Conservation (phyloP, 345 rosid species). For the Eucalyptus melliodora region DNA sequence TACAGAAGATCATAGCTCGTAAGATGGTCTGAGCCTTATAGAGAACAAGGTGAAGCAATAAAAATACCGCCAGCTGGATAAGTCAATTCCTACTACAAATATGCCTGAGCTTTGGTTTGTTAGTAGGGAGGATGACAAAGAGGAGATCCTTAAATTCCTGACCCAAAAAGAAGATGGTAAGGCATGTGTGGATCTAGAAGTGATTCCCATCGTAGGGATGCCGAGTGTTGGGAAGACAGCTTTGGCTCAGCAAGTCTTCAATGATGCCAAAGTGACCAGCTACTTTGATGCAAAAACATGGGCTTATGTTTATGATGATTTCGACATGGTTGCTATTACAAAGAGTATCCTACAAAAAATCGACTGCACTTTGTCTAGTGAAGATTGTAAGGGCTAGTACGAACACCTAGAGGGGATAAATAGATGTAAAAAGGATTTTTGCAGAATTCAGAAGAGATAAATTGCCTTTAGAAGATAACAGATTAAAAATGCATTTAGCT, state of each 20-base stretch:
- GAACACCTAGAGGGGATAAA: too few species aligned
- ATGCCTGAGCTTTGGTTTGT: not conserved
- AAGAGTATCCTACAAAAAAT: not conserved
- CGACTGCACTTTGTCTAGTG: not conserved
- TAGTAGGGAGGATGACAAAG: not conserved
- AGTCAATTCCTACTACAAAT: too few species aligned
- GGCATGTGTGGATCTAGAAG: not conserved
- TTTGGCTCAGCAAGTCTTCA: not conserved
- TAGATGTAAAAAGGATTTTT: too few species aligned
- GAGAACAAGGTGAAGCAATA: too few species aligned
- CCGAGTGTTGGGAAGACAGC: conserved; percentile 6
- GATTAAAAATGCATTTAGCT: too few species aligned
- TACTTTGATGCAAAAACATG: not conserved
- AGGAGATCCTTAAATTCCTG: not conserved
- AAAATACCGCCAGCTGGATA: too few species aligned
- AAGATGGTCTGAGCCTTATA: too few species aligned
- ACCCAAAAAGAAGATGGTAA: not conserved
- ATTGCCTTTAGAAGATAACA: too few species aligned
- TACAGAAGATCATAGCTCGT: not conserved
- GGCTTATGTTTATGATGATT: conserved; percentile 1
- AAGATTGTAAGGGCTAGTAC: too few species aligned
- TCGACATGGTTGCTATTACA: not conserved
- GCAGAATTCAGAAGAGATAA: too few species aligned
- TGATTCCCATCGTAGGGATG: not conserved
- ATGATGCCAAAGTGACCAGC: not conserved